Base-by-base conservation (phyloP, 2,329 filamentous ascomycete species). In the Venturia effusa region DNA sequence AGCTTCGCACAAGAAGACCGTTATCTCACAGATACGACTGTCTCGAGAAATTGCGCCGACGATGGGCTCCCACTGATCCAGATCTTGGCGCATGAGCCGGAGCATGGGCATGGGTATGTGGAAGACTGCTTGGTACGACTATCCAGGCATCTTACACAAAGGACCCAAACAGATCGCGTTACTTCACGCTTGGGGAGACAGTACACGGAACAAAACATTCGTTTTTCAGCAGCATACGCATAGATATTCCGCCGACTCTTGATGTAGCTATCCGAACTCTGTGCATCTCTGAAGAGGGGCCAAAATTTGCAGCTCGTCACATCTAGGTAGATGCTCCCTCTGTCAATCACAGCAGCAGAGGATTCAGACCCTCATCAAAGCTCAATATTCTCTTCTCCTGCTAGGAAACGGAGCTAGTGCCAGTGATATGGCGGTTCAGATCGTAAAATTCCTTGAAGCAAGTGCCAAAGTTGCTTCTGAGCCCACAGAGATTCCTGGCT, bases 271-370 rank as follows among this genome's bases (percentile, higher is more conserved):
- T 32, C 19, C 60, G 60, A 11, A 27, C 30, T 51, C 19, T 48
- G 34, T 22, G 40, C 30, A 22, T n/a, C 13, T 39, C 39, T 34
- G 41, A 48, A 61, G 43, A 54, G 32, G 6, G 48, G 24, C 19
- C 48, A 32, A 6, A 54, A 54, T 15, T 32, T 19, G 24, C 24
- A 54, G 6, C 41, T 4, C 15, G 22, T 4, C 7, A 10, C 19
- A 39, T 22, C 2, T 51, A 40, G 59, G 60, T 48, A 2, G 60
- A 51, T 17, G 39, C n/a, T 17, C 19, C 51, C 54, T 65, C 61
- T 22, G 64, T 64, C 57, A 64, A 64, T 59, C 64, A 65, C 10
- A 41, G 17, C 61, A 40, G 10, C 54, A 54, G 4, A 65, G 61
- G 64, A 48, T 61, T n/a, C 39, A 41, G 4, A 64, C 61, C n/a